Base-by-base conservation (phyloP, 1,284 basidiomycete genomes). In the Marasmius fiardii region DNA sequence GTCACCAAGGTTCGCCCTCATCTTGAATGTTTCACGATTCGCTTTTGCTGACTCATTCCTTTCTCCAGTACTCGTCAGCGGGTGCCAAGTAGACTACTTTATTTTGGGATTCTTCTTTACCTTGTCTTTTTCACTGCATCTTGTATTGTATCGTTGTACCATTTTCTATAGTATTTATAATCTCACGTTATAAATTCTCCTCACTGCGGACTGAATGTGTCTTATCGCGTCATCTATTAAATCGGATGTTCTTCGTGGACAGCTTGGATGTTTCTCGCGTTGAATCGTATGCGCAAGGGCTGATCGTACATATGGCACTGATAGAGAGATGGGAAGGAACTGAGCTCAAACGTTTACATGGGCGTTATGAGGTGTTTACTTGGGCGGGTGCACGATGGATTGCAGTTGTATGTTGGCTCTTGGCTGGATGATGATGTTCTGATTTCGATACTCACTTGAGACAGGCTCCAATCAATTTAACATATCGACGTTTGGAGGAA, bases 21-120 rank as follows among this genome's bases (percentile, higher is more conserved):
- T 31, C 10, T 16, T 16, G 11, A 48, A 34, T 33, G 6, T 39
- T 18, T 7, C 12, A 33, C 14, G 43, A 10, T 11, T 23, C 53
- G 11, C 48, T 10, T 43, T n/a, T 31, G 43, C 60, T 35, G 35
- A 58, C 33, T 34, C 18, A n/a, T 23, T 26, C 16, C 34, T 41
- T n/a, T n/a, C n/a, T 23, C 43, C 65, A 86, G 78, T 87, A 83
- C 73, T 86, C 84, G 59, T 87, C 85, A 65, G 80, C 84, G 39
- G 80, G 81, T 45, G 74, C 81, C 54, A 87, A 87, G 74, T 80
- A 72, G 52, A 67, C 52, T 57, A 52, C 26, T 47, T 39, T 47
- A 35, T 54, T 34, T 49, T 53, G 43, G 47, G 57, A 39, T 41
- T 50, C 24, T 54, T n/a, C 18, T 23, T 53, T 21, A 34, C 26